Evolutionary conservation across 169 alveolate species (phyloP).

Genomic region (Plasmodium cynomolgi): DNA sequence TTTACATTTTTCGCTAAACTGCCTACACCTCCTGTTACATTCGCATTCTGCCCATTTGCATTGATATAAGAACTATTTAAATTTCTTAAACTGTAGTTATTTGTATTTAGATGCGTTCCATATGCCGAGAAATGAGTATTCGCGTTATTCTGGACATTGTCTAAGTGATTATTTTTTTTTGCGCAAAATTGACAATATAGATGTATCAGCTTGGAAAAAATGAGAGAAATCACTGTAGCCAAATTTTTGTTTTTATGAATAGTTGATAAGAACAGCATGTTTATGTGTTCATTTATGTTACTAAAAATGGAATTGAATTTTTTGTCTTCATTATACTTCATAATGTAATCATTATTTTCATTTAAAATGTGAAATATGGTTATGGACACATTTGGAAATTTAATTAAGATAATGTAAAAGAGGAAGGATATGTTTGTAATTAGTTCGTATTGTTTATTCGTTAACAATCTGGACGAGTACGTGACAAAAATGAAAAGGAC

Average conservation of each 20-base stretch:
- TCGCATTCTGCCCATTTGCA: conserved; percentile 52
- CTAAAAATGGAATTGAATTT: conserved; percentile 74
- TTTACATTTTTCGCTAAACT: conserved; percentile 43
- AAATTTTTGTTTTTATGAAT: conserved; percentile 75
- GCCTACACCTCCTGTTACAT: conserved; percentile 10
- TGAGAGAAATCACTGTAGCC: conserved; percentile 71
- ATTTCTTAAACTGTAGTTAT: conserved; percentile 51
- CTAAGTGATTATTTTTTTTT: conserved; percentile 49
- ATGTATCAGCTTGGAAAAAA: conserved; percentile 74
- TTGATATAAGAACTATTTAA: conserved; percentile 61
- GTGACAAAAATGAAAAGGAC: conserved; percentile 81
- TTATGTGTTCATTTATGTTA: conserved; percentile 74
- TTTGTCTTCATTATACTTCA: conserved; percentile 75
- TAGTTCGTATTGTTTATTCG: conserved; percentile 79
- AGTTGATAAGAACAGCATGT: conserved; percentile 74
- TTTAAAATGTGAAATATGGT: conserved; percentile 76
- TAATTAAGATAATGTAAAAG: conserved; percentile 72
- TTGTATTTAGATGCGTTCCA: conserved; percentile 64
- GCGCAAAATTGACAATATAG: conserved; percentile 70
- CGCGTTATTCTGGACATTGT: conserved; percentile 26
- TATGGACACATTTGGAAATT: conserved; percentile 75
- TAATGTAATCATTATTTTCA: conserved; percentile 76
- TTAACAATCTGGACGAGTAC: conserved; percentile 79
- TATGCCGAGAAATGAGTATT: conserved; percentile 37
- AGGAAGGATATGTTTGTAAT: conserved; percentile 73